Percentiles rank a stretch among this genome's conserved stretches.
Evolutionary conservation across 495 filamentous ascomycete genomes (phyloP).

Genomic region (Neurospora cerealis): DNA sequence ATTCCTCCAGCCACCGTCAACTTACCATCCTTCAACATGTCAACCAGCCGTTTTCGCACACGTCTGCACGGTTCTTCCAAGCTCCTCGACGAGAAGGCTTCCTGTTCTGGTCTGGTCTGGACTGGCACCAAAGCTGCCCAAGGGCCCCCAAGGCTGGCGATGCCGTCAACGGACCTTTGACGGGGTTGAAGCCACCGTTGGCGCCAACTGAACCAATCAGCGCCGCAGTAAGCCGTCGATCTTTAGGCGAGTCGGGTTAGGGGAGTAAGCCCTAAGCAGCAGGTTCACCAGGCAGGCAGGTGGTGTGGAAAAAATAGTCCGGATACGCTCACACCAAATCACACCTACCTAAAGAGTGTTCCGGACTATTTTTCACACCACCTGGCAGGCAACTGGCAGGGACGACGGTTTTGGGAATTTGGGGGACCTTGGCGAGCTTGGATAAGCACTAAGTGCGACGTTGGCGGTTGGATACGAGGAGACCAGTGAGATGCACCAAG

Average conservation of each 20-base stretch:
- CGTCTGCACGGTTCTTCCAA: background rate
- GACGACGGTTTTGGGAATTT: background rate
- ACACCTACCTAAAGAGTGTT: too few species aligned
- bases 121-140: background rate
- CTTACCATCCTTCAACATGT: background rate
- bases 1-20: background rate
- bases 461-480: background rate
- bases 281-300: background rate
- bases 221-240: background rate
- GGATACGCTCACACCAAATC: too few species aligned
- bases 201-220: background rate
- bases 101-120: background rate
- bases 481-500: background rate
- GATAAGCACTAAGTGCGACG: background rate
- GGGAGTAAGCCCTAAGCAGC: background rate
- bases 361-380: too few species aligned
- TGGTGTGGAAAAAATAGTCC: too few species aligned
- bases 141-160: background rate
- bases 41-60: background rate
- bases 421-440: too few species aligned
- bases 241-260: background rate
- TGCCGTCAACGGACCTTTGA: background rate
- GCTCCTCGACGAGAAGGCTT: background rate
- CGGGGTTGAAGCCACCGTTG: background rate
- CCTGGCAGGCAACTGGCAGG: background rate